These are phyloP conservation scores for Sequoiadendron giganteum DNA, from an alignment of 75 land plant genomes.

Conservation along the genomic window DNA sequence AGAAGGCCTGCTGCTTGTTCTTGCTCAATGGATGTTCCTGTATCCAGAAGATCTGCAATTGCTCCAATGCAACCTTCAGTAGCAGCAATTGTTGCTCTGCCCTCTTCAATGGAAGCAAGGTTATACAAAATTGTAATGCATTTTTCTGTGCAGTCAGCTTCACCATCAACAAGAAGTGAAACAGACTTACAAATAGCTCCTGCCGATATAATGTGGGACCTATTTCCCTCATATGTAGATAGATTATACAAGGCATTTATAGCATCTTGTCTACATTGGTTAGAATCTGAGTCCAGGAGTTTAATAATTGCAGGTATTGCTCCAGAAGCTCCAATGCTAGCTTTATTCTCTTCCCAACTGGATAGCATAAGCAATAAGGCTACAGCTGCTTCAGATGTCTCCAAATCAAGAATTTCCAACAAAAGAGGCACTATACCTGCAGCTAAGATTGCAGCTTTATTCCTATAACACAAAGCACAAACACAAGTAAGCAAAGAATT, in stretches of 20 bases:
- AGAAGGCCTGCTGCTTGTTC: constrained; percentile 80
- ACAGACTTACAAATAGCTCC: constrained; percentile 54
- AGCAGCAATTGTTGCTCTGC: constrained; percentile 54
- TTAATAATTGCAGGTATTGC: constrained; percentile 66
- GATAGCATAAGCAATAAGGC: constrained; percentile 85
- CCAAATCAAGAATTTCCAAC: constrained; percentile 45
- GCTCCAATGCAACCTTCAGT: constrained; percentile 51
- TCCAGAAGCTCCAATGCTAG: constrained; percentile 58
- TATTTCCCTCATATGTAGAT: constrained; percentile 57
- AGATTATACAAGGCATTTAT: constrained; percentile 80
- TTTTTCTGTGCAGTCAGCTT: constrained; percentile 56
- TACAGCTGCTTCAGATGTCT: constrained; percentile 56
- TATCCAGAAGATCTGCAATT: constrained; percentile 58
- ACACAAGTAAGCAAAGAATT: not conserved
- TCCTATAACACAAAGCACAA: constrained; percentile 38
- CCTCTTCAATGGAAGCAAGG: constrained; percentile 53
- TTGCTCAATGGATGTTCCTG: constrained; percentile 60
- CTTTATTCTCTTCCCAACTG: constrained; percentile 75
- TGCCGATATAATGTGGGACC: constrained; percentile 43
- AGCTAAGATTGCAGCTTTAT: constrained; percentile 68
- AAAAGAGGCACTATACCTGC: constrained; percentile 66
- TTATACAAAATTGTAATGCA: constrained; percentile 59
- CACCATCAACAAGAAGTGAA: constrained; percentile 39
- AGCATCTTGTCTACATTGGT: constrained; percentile 78
- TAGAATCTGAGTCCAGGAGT: constrained; percentile 34